phyloP scores from a whole-genome alignment of 768 basidiomycete genomes.

The Boletus subcaerulescens region DNA sequence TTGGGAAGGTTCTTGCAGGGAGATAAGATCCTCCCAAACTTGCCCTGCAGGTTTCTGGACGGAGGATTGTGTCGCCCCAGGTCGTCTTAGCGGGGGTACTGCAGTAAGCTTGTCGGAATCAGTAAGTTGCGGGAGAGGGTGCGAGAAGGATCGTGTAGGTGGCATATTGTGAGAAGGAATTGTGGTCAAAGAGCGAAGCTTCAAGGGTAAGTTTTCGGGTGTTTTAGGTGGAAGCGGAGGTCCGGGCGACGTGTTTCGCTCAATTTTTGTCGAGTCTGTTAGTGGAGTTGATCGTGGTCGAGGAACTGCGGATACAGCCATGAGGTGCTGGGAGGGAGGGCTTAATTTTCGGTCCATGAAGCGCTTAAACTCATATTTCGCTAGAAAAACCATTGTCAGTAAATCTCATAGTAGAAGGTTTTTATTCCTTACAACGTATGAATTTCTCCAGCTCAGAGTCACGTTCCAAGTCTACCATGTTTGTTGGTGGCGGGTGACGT shows the following conservation, averaged over 20 bases:
- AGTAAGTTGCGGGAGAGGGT: conserved; percentile 28
- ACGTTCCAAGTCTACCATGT: conserved; percentile 71
- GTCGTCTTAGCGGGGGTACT: conserved; percentile 3
- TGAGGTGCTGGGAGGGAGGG: conserved; percentile 34
- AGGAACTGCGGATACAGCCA: conserved; percentile 25
- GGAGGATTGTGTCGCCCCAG: conserved; percentile 10
- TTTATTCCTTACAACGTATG: conserved; percentile 63
- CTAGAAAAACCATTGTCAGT: conserved; percentile 35
- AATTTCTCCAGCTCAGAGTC: conserved; percentile 91
- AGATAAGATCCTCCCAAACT: conserved; percentile 60
- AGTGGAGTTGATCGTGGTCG: conserved; percentile 16
- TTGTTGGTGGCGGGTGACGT: conserved; percentile 78
- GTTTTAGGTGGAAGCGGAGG: conserved; percentile 29
- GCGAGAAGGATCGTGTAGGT: conserved; percentile 32
- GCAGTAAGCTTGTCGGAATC: conserved; percentile 13
- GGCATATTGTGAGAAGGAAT: conserved; percentile 15
- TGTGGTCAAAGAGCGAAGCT: conserved; percentile 13
- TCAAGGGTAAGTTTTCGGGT: conserved; percentile 24
- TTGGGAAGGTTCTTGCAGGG: conserved; percentile 40
- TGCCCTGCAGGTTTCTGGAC: conserved; percentile 26
- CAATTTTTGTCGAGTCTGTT: conserved; percentile 6
- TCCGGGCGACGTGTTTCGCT: conserved; percentile 20
- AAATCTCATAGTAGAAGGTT: neutral
- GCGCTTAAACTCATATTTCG: conserved; percentile 76
- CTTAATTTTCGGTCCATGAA: conserved; percentile 52